These are phyloP conservation scores for Chalciporus pseudorubinellus DNA, from an alignment of 768 basidiomycete genomes.

Conservation along the genomic window DNA sequence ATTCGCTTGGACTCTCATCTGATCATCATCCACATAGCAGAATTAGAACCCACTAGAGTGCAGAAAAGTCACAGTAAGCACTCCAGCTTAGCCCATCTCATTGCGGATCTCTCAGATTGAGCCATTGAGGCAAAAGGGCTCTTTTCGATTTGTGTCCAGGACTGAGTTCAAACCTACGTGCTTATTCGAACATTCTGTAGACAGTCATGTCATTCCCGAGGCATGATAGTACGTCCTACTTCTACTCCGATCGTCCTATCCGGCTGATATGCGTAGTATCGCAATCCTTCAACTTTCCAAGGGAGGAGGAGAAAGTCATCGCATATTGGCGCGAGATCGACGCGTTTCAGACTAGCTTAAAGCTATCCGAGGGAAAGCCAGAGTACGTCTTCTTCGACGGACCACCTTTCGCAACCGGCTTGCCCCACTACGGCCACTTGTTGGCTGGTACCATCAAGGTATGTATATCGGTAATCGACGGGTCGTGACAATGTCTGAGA, in stretches of 20 bases:
- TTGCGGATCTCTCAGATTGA: constrained; percentile 14
- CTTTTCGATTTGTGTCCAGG: background rate
- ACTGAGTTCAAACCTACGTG: background rate
- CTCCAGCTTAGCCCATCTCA: too few species aligned
- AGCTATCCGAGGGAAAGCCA: constrained; percentile 87
- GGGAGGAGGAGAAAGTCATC: constrained; percentile 88
- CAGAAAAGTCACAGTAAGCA: too few species aligned
- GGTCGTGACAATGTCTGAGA: constrained; percentile 5
- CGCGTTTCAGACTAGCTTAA: constrained; percentile 92
- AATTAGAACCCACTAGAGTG: background rate
- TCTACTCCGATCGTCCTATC: background rate
- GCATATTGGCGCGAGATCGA: constrained; percentile 95
- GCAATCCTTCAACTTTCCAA: constrained; percentile 75
- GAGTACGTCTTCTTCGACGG: constrained; percentile 97
- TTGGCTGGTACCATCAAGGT: constrained; percentile 94
- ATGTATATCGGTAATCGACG: constrained; percentile 18
- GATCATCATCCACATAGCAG: background rate
- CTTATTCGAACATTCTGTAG: background rate
- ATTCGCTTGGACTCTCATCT: background rate
- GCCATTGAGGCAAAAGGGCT: constrained; percentile 6
- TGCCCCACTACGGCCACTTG: constrained; percentile 95
- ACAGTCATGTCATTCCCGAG: constrained; percentile 58
- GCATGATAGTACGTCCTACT: constrained; percentile 63
- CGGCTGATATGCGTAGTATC: constrained; percentile 49
- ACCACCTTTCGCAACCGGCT: constrained; percentile 94